Evolutionary conservation across 2,329 filamentous ascomycete genomes (phyloP), one percentile per base, ranked within the genome.

Genomic region (Penicillium verrucosum): DNA sequence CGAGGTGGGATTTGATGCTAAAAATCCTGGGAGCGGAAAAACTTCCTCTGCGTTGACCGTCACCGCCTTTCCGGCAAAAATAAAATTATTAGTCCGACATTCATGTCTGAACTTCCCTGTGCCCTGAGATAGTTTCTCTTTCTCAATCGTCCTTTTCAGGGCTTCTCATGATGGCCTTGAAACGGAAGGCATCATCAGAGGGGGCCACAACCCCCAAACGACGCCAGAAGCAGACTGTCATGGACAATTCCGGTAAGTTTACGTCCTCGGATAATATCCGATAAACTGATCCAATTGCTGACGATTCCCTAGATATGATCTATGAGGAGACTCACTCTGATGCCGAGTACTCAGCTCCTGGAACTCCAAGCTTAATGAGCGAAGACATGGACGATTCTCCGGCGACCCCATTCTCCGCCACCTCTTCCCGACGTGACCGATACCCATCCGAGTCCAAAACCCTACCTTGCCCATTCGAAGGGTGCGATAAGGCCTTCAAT

Each of bases 401-500:
- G 9, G 65, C 76, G 21, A 83, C 81, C 4, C 79, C 81, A 8
- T 70, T 77, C 54, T 82, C 81, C 4, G 80, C 83, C 4, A 75
- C 77, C 12, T 75, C 75, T 25, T 70, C 71, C 32, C 75, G 49
- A 27, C 49, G 36, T 38, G 36, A 38, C 4, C 36, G 36, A 61
- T 77, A 75, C 59, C 87, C 87, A 4, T 89, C 86, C 41, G 89
- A 85, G 70, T 80, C 85, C 57, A 96, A 95, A 78, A 92, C 85
- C 5, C 87, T 92, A 61, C 78, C 80, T 53, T 97, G 93, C 75
- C 85, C 88, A 0, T 87, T 85, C 71, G 82, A 87, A 11, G 84
- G 81, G 61, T 97, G 93, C 70, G 76, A 78, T 56, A 95, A 95
- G 76, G 86, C 87, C 7, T 97, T 94, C 79, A 96, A 96, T 72